Evolutionary conservation across 2,329 filamentous ascomycete species (phyloP), one percentile per base, ranked within the genome.

Genomic region (Nemania serpens): DNA sequence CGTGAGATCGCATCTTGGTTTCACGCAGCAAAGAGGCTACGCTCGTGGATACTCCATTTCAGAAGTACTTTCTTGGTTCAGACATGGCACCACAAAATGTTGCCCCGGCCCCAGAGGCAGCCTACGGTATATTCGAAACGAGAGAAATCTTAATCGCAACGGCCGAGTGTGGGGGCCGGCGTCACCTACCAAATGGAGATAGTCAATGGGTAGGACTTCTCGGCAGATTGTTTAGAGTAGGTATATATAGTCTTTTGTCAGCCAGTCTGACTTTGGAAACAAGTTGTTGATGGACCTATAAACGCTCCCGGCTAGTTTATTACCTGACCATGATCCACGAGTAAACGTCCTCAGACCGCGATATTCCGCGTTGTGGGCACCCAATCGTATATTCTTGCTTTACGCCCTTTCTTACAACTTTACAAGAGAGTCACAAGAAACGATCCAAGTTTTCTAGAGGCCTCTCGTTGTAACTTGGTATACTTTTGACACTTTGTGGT

Each of bases 111-210:
- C 25, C 25, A 13, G 25, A 43, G 39, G 39, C 43, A 39, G 55
- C 13, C 37, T 57, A 29, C 15, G 17, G 25, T 50, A 42, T 29
- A 43, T 56, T 43, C 25, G 20, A 52, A 48, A 49, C 18, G 25
- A 25, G 42, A 52, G 41, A 37, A 13, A 48, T 42, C 22, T 49
- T 22, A 43, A 13, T 34, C 36, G 11, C 36, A 12, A 25, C 29
- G 11, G 33, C 5, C 34, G 29, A 2, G 7, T 43, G 15, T 29
- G 22, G 12, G 34, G 45, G 39, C 18, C 37, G 22, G 55, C 50
- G 55, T 62, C 50, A 59, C 59, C 55, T 59, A 55, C 59, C 49
- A 41, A 59, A 37, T 55, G 29, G 29, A 49, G 59, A 58, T 47
- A 52, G n/a, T 39, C 22, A 29, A 29, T 29, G 25, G 22, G 29